Base-by-base conservation (phyloP, 345 rosid genomes). In the Euclidium syriacum region DNA sequence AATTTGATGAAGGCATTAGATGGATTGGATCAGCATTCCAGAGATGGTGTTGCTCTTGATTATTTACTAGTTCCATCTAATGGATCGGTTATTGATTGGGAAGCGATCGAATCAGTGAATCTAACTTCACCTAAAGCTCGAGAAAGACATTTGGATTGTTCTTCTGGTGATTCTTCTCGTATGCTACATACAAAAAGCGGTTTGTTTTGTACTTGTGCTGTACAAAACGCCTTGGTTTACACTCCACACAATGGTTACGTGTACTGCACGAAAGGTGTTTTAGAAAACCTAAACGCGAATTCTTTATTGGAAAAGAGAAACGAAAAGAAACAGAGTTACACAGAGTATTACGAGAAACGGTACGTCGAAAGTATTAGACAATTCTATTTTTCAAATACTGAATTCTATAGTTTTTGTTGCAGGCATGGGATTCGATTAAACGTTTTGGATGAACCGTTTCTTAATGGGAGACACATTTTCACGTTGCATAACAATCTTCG, bases 221-320 rank as follows among this genome's bases (percentile, higher is more conserved):
- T 85, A 56, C 58, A 71, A 64, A 71, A 87, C 64, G 85, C 90
- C 9, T 59, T 94, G 75, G 87, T 87, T 19, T 79, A 11, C 72
- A 84, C 99, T 1, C 96, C 99, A 3, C 96, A 94, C 55, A 94
- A 73, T 40, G 87, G 83, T 39, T 48, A 33, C 0, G 15, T 83
- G 14, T 94, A 90, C 68, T 87, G 83, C 65, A 71, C 85, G 25
- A 59, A 62, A 3, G 90, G 81, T 9, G 16, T 74, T 65, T 75
- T 62, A 17, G 58, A 80, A n/a, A 51, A 79, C 58, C 25, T 87
- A 66, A 60, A 83, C 38, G 83, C 78, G 10, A 78, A 78, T 48
- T 90, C 99, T 2, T 23, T 35, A 34, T 23, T 90, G 71, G 73
- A 4, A 17, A 57, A 42, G 64, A 77, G 80, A 58, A 63, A 75